These are phyloP conservation scores for Phycomyces blakesleeanus DNA, from an alignment of 192 early-diverging fungal species.

Conservation along the genomic window DNA sequence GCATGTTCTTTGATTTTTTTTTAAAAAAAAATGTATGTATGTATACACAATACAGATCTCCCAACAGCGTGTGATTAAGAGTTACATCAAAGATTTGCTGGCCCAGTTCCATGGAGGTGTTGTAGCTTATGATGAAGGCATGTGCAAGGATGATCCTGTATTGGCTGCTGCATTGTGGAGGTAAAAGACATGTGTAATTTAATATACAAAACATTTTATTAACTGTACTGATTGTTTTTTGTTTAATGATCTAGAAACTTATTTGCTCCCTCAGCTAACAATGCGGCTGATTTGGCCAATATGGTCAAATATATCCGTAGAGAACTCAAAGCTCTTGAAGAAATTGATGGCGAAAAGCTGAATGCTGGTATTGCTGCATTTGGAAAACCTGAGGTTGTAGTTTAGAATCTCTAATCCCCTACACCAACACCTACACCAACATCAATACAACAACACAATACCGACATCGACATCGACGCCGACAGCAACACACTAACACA, in stretches of 20 bases:
- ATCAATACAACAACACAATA: too few relatives aligned
- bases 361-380: slow-evolving; percentile 27
- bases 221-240: background rate
- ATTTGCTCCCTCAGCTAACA: slow-evolving; percentile 31
- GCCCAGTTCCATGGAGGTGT: slow-evolving; percentile 83
- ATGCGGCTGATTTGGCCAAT: slow-evolving; percentile 35
- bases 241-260: slow-evolving; percentile 25
- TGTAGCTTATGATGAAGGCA: slow-evolving; percentile 89
- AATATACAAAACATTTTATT: too few relatives aligned
- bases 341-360: slow-evolving; percentile 30
- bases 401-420: too few relatives aligned
- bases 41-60: slow-evolving; percentile 56
- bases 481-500: too few relatives aligned
- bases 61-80: slow-evolving; percentile 66
- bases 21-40: background rate
- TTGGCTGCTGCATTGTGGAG: slow-evolving; percentile 89
- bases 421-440: too few relatives aligned
- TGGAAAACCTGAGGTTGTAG: too few relatives aligned
- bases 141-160: slow-evolving; percentile 80
- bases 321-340: slow-evolving; percentile 34
- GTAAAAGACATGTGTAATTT: slow-evolving; percentile 21
- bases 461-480: too few relatives aligned
- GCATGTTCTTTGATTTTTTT: slow-evolving; percentile 9
- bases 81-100: slow-evolving; percentile 77
- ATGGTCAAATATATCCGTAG: slow-evolving; percentile 37